Evolutionary conservation across 148 eudicot species (phyloP), one percentile per base, ranked within the genome.

Genomic region (Rhododendron henanense): DNA sequence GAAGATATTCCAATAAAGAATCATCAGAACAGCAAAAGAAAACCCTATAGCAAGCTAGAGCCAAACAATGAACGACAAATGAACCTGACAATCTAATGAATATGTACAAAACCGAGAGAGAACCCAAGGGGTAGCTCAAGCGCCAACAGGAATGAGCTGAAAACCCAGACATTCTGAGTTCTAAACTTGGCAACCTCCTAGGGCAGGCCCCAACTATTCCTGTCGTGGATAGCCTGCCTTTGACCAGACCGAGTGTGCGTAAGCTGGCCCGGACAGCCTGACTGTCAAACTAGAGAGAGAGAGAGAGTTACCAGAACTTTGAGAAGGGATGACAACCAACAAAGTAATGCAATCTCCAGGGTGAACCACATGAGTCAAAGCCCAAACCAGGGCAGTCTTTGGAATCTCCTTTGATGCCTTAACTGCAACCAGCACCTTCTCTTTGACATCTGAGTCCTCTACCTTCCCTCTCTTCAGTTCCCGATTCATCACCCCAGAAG

Each of bases 301-400:
- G 65, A 83, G 65, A 48, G 31, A 71, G 76, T 88, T 55, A 97
- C 99, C 99, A 75, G 96, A 93, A 86, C 80, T 89, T 75, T 92
- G 98, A 10, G 96, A 90, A 87, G 98, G 91, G 63, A 92, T 90
- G 88, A 97, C 96, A 65, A 95, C 98, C 86, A 97, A 91, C 74
- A 97, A 85, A 14, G 94, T 93, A 59, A 97, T 94, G 86, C 96
- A 97, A 87, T 95, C 96, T 50, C 98, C 98, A 86, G 99, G 99
- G 78, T 97, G 99, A 89, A 94, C 98, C 89, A 97, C 98, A 90
- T 97, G 99, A 92, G 93, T 94, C 89, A 97, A 86, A 69, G 99
- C 98, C 99, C 99, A 97, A 79, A 97, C 91, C 15, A 97, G 89
- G 35, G 96, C 99, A 57, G 94, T 87, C 71, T 94, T 97, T 39